Evolutionary conservation across 257 asterid species (phyloP).

Genomic region (Rhazya stricta): DNA sequence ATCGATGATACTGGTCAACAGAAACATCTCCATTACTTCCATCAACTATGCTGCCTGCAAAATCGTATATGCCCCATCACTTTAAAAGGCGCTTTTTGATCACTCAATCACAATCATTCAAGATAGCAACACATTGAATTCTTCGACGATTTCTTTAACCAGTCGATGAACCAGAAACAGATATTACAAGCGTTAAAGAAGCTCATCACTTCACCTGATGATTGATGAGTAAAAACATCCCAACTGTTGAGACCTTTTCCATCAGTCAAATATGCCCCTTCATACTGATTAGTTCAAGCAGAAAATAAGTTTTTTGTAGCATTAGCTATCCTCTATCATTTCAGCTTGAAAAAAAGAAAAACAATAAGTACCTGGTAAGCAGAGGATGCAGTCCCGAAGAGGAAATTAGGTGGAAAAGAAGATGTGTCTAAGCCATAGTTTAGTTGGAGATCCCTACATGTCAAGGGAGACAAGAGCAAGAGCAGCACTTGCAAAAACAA

Average conservation of each 20-base stretch:
- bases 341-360: not conserved
- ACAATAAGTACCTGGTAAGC: constrained; percentile 41
- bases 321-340: not conserved
- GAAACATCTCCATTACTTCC: constrained; percentile 29
- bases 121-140: no score
- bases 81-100: not conserved
- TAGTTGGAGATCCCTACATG: not conserved
- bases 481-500: not conserved
- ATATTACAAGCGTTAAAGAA: not conserved
- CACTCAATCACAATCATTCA: not conserved
- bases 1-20: constrained; percentile 31
- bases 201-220: constrained; percentile 14
- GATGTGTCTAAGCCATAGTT: not conserved
- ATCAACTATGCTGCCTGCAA: constrained; percentile 7
- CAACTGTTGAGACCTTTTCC: constrained; percentile 13
- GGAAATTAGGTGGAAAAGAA: constrained; percentile 34
- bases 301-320: not conserved
- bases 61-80: not conserved
- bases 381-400: constrained; percentile 57
- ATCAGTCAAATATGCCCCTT: constrained; percentile 29
- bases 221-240: constrained; percentile 30
- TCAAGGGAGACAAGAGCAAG: constrained; percentile 3
- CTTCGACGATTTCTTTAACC: not conserved
- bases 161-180: not conserved
- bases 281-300: constrained; percentile 24